These are phyloP conservation scores for Penicillium macrosclerotiorum DNA, from an alignment of 495 filamentous ascomycete species.

Conservation along the genomic window DNA sequence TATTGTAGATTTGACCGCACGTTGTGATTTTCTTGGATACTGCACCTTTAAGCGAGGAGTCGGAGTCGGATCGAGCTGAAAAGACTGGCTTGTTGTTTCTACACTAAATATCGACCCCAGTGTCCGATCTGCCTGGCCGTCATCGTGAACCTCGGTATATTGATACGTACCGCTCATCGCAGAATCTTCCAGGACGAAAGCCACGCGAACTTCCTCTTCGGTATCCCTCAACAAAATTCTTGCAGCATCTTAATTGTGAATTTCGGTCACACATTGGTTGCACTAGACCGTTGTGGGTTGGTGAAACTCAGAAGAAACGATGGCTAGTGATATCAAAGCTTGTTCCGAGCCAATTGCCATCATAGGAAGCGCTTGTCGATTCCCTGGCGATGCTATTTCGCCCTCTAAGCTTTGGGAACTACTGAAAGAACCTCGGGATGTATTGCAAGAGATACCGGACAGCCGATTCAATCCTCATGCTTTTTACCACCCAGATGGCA, in stretches of 20 bases:
- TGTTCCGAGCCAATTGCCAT: conserved; percentile 42
- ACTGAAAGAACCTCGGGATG: conserved; percentile 31
- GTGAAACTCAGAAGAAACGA: conserved; percentile 4
- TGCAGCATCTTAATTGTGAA: conserved; percentile 6
- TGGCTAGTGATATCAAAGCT: conserved; percentile 8
- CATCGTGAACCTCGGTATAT: conserved; percentile 5
- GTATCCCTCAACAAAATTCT: conserved; percentile 2
- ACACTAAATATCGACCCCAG: not conserved
- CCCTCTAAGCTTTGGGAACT: conserved; percentile 37
- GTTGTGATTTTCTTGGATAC: conserved; percentile 13
- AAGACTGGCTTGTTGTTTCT: conserved; percentile 1
- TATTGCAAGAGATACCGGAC: conserved; percentile 33
- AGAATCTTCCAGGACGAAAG: not conserved
- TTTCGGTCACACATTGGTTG: conserved; percentile 3
- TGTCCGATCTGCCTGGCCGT: conserved; percentile 1
- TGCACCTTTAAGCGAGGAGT: not conserved
- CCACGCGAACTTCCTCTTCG: conserved; percentile 4
- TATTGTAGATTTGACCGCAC: not conserved
- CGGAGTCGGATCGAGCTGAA: conserved; percentile 14
- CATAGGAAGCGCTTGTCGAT: conserved; percentile 48
- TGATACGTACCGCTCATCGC: conserved; percentile 13
- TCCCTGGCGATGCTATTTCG: conserved; percentile 48
- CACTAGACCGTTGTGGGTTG: conserved; percentile 1
- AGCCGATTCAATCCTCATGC: conserved; percentile 40
- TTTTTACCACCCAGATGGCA: conserved; percentile 36